phyloP scores from a whole-genome alignment of 345 rosid genomes.

The Noccaea caerulescens region DNA sequence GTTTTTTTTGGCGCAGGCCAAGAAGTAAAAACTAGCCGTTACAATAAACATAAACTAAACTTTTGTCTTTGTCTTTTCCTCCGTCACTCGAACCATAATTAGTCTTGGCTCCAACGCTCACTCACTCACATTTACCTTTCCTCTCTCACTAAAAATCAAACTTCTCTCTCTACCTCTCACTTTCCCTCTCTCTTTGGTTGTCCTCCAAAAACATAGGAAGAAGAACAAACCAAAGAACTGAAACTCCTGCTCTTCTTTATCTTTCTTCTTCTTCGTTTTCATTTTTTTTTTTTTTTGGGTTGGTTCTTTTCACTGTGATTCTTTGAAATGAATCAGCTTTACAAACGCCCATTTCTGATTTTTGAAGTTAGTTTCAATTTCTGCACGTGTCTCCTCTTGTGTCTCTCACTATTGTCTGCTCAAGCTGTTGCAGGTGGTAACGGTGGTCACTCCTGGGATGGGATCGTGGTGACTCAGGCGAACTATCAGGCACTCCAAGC shows the following conservation, averaged over 20 bases:
- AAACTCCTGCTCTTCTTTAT: constrained; percentile 33
- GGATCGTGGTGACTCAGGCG: constrained; percentile 62
- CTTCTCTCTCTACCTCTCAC: constrained; percentile 27
- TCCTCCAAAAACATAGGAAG: constrained; percentile 25
- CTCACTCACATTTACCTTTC: constrained; percentile 29
- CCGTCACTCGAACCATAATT: constrained; percentile 37
- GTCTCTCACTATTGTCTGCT: constrained; percentile 44
- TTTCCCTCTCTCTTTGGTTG: constrained; percentile 1
- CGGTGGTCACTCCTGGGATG: constrained; percentile 62
- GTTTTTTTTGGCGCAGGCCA: constrained; percentile 33
- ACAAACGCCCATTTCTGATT: constrained; percentile 34
- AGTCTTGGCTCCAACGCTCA: constrained; percentile 35
- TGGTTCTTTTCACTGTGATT: constrained; percentile 8
- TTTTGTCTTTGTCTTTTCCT: constrained; percentile 41
- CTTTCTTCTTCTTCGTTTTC: constrained; percentile 38
- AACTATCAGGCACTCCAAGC: constrained; percentile 79
- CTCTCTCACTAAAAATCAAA: constrained; percentile 26
- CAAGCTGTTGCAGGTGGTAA: constrained; percentile 55
- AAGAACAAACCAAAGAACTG: constrained; percentile 27
- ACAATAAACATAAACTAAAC: constrained; percentile 35
- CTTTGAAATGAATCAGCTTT: constrained; percentile 36
- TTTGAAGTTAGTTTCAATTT: constrained; percentile 21
- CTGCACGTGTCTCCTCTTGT: constrained; percentile 39
- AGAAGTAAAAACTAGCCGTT: constrained; percentile 46
- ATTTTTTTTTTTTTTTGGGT: neutral